These are phyloP conservation scores for Copromyces sp. DNA, from an alignment of 495 filamentous ascomycete species.

Conservation along the genomic window DNA sequence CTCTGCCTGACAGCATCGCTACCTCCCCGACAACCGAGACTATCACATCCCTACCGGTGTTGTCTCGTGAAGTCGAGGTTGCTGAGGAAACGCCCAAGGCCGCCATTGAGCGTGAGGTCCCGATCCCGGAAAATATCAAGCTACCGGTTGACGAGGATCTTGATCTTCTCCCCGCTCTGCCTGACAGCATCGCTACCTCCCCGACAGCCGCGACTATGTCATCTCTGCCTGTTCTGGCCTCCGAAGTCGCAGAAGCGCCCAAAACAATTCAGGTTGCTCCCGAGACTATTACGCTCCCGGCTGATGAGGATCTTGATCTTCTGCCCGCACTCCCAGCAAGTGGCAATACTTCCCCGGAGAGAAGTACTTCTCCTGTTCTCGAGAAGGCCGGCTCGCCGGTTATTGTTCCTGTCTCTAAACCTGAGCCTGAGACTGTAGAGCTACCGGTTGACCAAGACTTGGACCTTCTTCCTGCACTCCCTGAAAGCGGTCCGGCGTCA, in stretches of 20 bases:
- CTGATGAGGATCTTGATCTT: background rate
- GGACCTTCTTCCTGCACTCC: background rate
- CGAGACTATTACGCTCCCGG: background rate
- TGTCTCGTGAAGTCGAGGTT: background rate
- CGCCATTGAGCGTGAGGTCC: background rate
- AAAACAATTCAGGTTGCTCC: background rate
- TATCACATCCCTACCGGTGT: background rate
- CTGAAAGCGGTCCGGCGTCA: constrained; percentile 1
- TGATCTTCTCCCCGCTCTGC: background rate
- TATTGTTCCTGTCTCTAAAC: background rate
- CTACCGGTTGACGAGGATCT: background rate
- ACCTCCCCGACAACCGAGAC: background rate
- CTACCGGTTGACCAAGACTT: background rate
- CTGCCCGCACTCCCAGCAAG: background rate
- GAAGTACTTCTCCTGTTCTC: background rate
- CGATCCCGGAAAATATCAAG: background rate
- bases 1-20: background rate
- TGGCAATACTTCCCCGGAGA: background rate
- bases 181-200: background rate
- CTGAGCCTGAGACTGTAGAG: background rate
- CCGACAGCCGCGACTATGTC: background rate
- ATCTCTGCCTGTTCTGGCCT: background rate
- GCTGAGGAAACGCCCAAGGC: background rate
- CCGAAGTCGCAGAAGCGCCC: background rate
- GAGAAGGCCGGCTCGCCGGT: background rate